Conservation (phyloP, 768 basidiomycete species). For the Gloeopeniophorella convolvens region DNA sequence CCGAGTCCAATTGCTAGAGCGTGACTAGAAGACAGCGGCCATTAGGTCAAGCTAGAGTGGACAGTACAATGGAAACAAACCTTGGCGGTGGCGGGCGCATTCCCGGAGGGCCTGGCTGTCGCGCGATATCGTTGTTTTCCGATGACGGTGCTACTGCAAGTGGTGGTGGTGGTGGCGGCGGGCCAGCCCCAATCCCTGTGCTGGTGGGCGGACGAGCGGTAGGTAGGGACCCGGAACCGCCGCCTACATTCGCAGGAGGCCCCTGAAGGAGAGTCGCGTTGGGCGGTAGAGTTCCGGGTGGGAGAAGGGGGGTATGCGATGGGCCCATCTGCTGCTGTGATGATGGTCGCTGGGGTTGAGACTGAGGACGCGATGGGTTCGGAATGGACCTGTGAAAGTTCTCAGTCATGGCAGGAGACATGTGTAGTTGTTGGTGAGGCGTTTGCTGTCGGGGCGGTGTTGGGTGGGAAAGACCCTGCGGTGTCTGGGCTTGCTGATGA, state of each 20-base stretch:
- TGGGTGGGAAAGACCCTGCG: slow-evolving; percentile 9
- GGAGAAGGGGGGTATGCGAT: slow-evolving; percentile 42
- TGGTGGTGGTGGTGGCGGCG: slow-evolving; percentile 9
- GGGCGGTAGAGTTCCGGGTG: slow-evolving; percentile 32
- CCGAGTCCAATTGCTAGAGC: slow-evolving; percentile 39
- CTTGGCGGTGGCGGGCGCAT: slow-evolving; percentile 6
- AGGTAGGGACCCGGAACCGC: slow-evolving; percentile 7
- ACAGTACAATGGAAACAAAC: slow-evolving; percentile 3
- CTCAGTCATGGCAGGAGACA: slow-evolving; percentile 11
- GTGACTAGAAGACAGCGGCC: slow-evolving; percentile 5
- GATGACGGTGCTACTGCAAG: slow-evolving; percentile 8
- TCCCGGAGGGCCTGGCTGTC: slow-evolving; percentile 8
- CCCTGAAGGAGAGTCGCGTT: slow-evolving; percentile 22
- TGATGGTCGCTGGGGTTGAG: slow-evolving; percentile 21
- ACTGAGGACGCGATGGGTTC: slow-evolving; percentile 26
- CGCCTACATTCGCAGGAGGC: slow-evolving; percentile 18
- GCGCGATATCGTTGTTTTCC: slow-evolving; percentile 12
- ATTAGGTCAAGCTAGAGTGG: no score
- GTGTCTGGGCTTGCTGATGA: slow-evolving; percentile 5
- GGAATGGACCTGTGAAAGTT: slow-evolving; percentile 12
- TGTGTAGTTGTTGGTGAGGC: slow-evolving; percentile 18
- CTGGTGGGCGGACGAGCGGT: slow-evolving; percentile 5
- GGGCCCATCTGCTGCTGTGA: slow-evolving; percentile 42
- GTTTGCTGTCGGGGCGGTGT: slow-evolving; percentile 17
- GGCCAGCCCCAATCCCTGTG: neutral